Evolutionary conservation across 805 yeast species (phyloP), one percentile per base, ranked within the genome.

Genomic region (Grigorovia transvaalensis): DNA sequence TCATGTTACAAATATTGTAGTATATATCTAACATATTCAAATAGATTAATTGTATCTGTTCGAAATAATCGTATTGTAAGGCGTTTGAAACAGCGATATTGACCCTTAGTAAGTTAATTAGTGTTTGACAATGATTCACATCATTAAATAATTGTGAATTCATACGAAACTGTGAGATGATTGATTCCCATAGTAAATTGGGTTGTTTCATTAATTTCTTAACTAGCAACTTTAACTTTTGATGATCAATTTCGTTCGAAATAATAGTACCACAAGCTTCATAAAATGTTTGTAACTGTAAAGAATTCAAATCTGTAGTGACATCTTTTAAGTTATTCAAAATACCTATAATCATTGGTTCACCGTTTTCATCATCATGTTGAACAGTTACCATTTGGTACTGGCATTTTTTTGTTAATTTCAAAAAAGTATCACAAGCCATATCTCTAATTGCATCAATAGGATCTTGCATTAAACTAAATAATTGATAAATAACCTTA

Each of bases 371-470:
- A 70, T 90, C 96, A 54, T 82, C 83, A n/a, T 80, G 77, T 69
- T 88, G 96, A 56, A 79, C 81, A 44, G 83, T 84, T 29, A 89
- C 95, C 68, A 93, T 89, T 68, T 89, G 96, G 57, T 88, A 82
- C 71, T 88, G 89, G 76, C 98, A 93, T 70, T 91, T 91, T 57
- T 79, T 82, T 9, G 95, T 85, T 66, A 91, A 91, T 69, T 91
- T 93, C 66, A 89, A 87, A 66, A 91, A 91, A 0, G 99, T 93
- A 69, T 93, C 99, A 74, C 98, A 91, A 4, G 99, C 98, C 99
- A 93, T 91, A 69, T 93, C 98, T 72, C 91, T 97, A 54, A 93
- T 98, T 72, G 97, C 97, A 69, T 88, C 97, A 70, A 91, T 98
- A 11, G 95, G 85, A 74, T 91, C 97, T 72, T 91, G 98, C 99